Base-by-base conservation (phyloP, 2,329 filamentous ascomycete species). In the Phaeosphaeriaceae sp. region DNA sequence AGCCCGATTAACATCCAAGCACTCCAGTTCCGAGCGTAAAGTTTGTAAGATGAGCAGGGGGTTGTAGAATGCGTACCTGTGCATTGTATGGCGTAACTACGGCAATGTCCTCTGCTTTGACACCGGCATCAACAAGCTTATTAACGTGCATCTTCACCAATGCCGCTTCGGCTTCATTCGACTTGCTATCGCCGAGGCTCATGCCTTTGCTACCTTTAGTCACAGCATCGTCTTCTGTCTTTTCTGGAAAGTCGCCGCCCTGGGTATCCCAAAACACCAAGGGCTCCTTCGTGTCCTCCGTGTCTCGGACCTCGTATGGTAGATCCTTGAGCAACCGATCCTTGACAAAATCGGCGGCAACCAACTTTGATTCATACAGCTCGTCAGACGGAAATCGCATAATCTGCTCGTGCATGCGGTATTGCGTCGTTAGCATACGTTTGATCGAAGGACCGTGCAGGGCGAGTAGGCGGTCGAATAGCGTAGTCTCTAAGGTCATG, bases 21-120 rank as follows among this genome's bases (percentile, higher is more conserved):
- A 51, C 42, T 20, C 53, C 36, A 45, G 44, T 44, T 62, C 45
- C 36, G 51, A 36, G 54, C 54, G 44, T 24, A 20, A 60, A 48
- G 48, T 50, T 53, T 41, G 50, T 54, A 51, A 58, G 22, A 53
- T 59, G 54, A 41, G 50, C 53, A 56, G 46, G 50, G 55, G 50
- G 27, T 7, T 22, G 7, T 21, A 25, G 57, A 36, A 57, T 51
- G 57, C 48, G 49, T 65, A 91, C 89, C 84, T 95, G 95, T 15
- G 92, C 95, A 79, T 97, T 98, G 80, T 99, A 99, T 41, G 95
- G 95, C 48, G 95, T 97, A 53, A 99, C 89, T 13, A 98, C 89
- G 1, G 94, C 95, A 69, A 99, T 93, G 71, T 97, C 92, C 69
- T 91, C 89, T 3, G 92, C 82, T 66, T 84, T 88, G 27, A 99